A percentile compares a stretch with the other conserved stretches of the same genome.
These are phyloP conservation scores for Pneumocystis wakefieldiae DNA, from an alignment of 1,139 yeast species.

Conservation along the genomic window DNA sequence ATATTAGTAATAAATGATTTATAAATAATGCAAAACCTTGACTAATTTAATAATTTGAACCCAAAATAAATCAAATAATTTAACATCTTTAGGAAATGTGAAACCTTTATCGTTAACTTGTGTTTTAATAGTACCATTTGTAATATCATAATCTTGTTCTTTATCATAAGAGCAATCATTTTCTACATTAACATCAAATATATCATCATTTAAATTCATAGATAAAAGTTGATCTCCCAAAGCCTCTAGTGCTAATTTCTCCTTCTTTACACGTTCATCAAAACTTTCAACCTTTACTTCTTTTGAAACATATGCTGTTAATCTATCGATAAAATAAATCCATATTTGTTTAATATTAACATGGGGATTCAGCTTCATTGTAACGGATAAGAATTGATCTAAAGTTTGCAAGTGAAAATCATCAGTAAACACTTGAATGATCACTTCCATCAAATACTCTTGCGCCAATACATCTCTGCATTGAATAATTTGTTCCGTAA, in stretches of 20 bases:
- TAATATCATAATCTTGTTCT: constrained; percentile 3
- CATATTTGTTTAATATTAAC: constrained; percentile 55
- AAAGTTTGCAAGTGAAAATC: constrained; percentile 73
- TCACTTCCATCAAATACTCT: constrained; percentile 73
- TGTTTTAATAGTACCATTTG: constrained; percentile 6
- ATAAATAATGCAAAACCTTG: constrained; percentile 40
- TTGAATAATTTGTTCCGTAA: constrained; percentile 81
- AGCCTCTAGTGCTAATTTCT: constrained; percentile 13
- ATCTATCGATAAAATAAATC: constrained; percentile 54
- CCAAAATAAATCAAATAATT: constrained; percentile 15
- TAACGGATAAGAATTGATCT: constrained; percentile 47
- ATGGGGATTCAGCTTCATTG: constrained; percentile 53
- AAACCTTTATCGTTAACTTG: constrained; percentile 6
- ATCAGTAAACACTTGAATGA: constrained; percentile 88
- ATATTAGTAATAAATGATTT: constrained; percentile 34
- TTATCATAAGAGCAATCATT: constrained; percentile 4
- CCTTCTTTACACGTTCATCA: constrained; percentile 13
- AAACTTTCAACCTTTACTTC: constrained; percentile 18
- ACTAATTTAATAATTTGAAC: constrained; percentile 30
- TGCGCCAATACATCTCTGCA: constrained; percentile 89
- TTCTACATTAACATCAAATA: constrained; percentile 5
- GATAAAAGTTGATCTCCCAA: constrained; percentile 8
- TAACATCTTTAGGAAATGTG: constrained; percentile 12
- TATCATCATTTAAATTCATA: constrained; percentile 1
- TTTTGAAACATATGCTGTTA: constrained; percentile 40